These are phyloP conservation scores for Salix viminalis DNA, from an alignment of 345 rosid species.

Conservation along the genomic window DNA sequence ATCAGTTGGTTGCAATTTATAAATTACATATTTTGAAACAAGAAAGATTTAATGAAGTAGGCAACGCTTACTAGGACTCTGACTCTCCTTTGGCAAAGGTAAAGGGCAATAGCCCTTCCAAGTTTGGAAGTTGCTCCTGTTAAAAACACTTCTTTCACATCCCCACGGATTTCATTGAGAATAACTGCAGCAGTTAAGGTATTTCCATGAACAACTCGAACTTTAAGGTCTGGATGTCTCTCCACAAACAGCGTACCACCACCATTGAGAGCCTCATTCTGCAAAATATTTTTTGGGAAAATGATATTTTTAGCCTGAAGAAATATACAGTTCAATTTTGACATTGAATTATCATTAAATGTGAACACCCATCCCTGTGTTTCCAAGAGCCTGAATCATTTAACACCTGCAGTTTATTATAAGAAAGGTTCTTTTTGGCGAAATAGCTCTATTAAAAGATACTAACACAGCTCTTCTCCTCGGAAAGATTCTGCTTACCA, in stretches of 20 bases:
- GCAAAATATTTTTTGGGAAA: neutral
- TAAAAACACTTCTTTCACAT: conserved; percentile 77
- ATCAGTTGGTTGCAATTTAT: too few species aligned
- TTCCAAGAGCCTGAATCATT: neutral
- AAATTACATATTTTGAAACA: neutral
- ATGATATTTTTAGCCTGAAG: neutral
- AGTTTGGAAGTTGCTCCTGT: conserved; percentile 99
- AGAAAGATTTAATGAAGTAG: neutral
- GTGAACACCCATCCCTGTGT: neutral
- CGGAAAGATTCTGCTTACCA: too few species aligned
- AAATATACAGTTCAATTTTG: neutral
- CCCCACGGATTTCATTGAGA: conserved; percentile 65
- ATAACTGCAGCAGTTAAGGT: conserved; percentile 97
- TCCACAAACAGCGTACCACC: conserved; percentile 88
- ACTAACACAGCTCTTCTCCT: too few species aligned
- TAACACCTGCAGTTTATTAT: neutral
- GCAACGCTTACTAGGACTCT: conserved; percentile 70
- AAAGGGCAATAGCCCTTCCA: conserved; percentile 93
- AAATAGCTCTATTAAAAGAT: too few species aligned
- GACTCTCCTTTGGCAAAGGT: conserved; percentile 72
- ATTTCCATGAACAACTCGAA: conserved; percentile 93
- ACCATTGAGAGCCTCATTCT: conserved; percentile 95
- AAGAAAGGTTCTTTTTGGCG: neutral
- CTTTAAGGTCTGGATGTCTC: conserved; percentile 74
- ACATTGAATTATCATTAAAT: neutral